These are phyloP conservation scores for Chlorella variabilis DNA, from an alignment of 163 green algal species.

Conservation along the genomic window DNA sequence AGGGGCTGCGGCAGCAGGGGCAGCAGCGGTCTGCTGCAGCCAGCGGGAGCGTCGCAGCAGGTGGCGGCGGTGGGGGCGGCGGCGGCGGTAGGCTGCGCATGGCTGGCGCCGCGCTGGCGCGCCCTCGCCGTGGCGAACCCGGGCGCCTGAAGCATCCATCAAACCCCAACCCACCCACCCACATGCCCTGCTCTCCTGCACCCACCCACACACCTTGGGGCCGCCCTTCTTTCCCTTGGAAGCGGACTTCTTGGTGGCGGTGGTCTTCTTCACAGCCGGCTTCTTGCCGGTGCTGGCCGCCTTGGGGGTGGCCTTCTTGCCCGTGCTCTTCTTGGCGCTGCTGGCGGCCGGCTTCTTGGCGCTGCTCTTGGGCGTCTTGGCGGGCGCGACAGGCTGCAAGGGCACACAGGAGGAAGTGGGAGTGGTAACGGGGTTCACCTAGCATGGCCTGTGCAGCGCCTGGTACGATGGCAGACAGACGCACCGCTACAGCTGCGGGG, in stretches of 20 bases:
- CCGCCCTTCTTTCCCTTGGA: slow-evolving; percentile 6
- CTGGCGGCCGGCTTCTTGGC: neutral
- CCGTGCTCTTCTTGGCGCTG: neutral
- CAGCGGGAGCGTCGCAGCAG: neutral
- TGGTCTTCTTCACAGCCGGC: slow-evolving; percentile 39
- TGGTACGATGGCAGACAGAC: no score
- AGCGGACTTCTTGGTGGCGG: slow-evolving; percentile 13
- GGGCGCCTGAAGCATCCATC: no score
- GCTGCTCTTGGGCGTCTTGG: slow-evolving; percentile 9
- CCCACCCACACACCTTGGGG: neutral
- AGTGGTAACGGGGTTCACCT: neutral
- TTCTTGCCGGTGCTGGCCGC: slow-evolving; percentile 19
- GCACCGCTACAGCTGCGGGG: neutral
- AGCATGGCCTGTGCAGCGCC: no score
- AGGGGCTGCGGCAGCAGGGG: slow-evolving; percentile 27
- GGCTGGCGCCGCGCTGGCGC: no score
- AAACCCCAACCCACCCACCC: no score
- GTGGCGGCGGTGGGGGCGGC: neutral
- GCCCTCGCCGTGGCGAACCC: no score
- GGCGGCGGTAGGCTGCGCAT: no score
- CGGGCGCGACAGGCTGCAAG: no score
- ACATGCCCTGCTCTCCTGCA: no score
- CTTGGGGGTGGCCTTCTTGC: slow-evolving; percentile 18
- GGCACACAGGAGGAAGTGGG: no score
- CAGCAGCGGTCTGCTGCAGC: slow-evolving; percentile 25